Conservation (phyloP, 192 early-diverging fungal species). For the Pecoramyces ruminantium region DNA sequence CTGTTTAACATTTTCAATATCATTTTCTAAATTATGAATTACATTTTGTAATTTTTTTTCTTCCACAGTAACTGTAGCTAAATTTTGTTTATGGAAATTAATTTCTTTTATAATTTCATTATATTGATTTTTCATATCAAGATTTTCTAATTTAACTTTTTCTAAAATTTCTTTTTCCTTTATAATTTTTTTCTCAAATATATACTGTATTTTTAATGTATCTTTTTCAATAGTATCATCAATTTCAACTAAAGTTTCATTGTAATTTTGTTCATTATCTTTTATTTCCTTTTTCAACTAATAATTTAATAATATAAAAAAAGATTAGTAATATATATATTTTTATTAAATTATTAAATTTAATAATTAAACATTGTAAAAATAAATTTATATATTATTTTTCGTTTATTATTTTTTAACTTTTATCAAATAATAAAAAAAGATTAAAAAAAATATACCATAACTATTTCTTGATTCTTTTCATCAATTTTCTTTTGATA, state of each 20-base stretch:
- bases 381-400: too few species aligned
- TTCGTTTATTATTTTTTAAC: too few species aligned
- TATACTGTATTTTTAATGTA: constrained; percentile 17
- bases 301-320: too few species aligned
- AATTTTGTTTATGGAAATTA: constrained; percentile 27
- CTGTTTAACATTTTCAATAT: constrained; percentile 22
- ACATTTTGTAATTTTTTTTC: constrained; percentile 18
- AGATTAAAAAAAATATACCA: too few species aligned
- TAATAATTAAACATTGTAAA: too few species aligned
- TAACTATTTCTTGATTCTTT: not conserved
- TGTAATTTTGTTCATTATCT: not conserved
- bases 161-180: constrained; percentile 16
- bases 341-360: too few species aligned
- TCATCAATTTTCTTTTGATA: constrained; percentile 7
- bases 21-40: constrained; percentile 26
- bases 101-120: constrained; percentile 18
- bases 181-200: constrained; percentile 22
- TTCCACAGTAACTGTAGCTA: constrained; percentile 19
- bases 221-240: constrained; percentile 21
- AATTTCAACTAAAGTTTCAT: constrained; percentile 12
- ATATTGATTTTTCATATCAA: constrained; percentile 16
- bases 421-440: too few species aligned
- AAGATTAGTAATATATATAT: too few species aligned
- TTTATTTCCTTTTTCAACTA: not conserved
- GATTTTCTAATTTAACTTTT: constrained; percentile 22